Evolutionary conservation across 2,329 filamentous ascomycete genomes (phyloP).

Genomic region (Alternaria postmessia): DNA sequence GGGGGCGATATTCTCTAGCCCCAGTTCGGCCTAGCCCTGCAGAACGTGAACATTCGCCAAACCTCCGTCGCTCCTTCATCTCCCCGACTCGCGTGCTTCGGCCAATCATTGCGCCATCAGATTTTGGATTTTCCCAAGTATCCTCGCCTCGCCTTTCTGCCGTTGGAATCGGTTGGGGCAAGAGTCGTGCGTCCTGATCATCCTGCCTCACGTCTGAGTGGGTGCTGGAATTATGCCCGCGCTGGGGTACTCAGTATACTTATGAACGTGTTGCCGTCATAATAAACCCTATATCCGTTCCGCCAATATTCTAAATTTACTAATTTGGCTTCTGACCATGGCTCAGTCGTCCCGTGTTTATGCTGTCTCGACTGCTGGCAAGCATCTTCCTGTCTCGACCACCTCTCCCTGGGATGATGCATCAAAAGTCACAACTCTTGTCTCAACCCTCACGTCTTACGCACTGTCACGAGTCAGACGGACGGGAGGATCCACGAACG

Average conservation of each 20-base stretch:
- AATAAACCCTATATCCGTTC: background rate
- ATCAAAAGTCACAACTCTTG: constrained; percentile 4
- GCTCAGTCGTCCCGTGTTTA: background rate
- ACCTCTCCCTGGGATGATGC: constrained; percentile 8
- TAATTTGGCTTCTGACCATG: background rate
- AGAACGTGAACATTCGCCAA: constrained; percentile 32
- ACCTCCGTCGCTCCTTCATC: constrained; percentile 46
- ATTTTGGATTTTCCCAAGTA: constrained; percentile 21
- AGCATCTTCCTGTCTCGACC: background rate
- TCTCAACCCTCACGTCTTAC: constrained; percentile 1
- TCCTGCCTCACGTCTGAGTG: constrained; percentile 12
- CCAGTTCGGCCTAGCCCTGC: constrained; percentile 22
- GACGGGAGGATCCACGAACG: constrained; percentile 18
- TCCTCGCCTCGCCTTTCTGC: constrained; percentile 14
- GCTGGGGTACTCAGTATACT: background rate
- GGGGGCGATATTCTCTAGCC: constrained; percentile 18
- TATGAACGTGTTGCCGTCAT: constrained; percentile 3
- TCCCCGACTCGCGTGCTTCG: constrained; percentile 42
- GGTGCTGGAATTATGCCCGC: constrained; percentile 4
- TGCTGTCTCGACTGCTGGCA: background rate
- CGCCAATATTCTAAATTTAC: background rate
- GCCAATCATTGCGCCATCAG: constrained; percentile 33
- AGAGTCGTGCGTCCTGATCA: constrained; percentile 4
- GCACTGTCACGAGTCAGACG: constrained; percentile 14
- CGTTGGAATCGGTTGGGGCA: constrained; percentile 6